phyloP scores from a whole-genome alignment of 2,329 filamentous ascomycete species.

The Dothideomycetes sp. region DNA sequence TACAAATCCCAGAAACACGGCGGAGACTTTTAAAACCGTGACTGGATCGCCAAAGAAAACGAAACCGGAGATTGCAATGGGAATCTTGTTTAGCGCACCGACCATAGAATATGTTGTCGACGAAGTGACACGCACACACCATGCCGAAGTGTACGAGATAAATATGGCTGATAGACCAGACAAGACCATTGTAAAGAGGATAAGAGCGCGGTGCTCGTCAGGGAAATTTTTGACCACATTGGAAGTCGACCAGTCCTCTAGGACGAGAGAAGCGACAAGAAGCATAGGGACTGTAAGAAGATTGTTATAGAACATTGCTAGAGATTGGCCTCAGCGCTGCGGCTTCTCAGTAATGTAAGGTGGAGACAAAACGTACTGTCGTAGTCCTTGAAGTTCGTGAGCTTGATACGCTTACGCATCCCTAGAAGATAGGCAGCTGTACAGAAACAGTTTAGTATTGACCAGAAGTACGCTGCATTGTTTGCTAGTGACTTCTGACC shows the following conservation, averaged over 20 bases:
- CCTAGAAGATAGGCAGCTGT: slow-evolving; percentile 79
- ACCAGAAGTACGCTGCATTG: slow-evolving; percentile 95
- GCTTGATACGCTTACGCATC: slow-evolving; percentile 98
- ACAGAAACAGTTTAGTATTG: slow-evolving; percentile 93
- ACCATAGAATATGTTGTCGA: slow-evolving; percentile 99
- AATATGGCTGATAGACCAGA: slow-evolving; percentile 89
- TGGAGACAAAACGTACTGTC: slow-evolving; percentile 65
- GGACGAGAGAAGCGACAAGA: slow-evolving; percentile 65
- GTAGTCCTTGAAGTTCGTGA: slow-evolving; percentile 99
- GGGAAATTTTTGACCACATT: slow-evolving; percentile 90
- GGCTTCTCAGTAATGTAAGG: background rate
- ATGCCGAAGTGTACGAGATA: slow-evolving; percentile 97
- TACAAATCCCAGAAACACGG: slow-evolving; percentile 83
- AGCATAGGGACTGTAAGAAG: slow-evolving; percentile 91
- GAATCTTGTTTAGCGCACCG: slow-evolving; percentile 96
- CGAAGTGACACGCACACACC: slow-evolving; percentile 95
- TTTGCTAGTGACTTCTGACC: slow-evolving; percentile 69
- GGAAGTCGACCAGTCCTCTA: slow-evolving; percentile 83
- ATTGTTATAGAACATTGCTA: slow-evolving; percentile 69
- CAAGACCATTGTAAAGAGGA: slow-evolving; percentile 84
- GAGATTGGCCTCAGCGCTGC: background rate
- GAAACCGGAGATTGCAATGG: slow-evolving; percentile 82
- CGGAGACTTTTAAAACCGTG: slow-evolving; percentile 82
- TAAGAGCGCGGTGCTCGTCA: slow-evolving; percentile 62
- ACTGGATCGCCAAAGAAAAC: slow-evolving; percentile 93